Base-by-base conservation (phyloP, 371 early-diverging fungal species). In the Mycotypha africana region DNA sequence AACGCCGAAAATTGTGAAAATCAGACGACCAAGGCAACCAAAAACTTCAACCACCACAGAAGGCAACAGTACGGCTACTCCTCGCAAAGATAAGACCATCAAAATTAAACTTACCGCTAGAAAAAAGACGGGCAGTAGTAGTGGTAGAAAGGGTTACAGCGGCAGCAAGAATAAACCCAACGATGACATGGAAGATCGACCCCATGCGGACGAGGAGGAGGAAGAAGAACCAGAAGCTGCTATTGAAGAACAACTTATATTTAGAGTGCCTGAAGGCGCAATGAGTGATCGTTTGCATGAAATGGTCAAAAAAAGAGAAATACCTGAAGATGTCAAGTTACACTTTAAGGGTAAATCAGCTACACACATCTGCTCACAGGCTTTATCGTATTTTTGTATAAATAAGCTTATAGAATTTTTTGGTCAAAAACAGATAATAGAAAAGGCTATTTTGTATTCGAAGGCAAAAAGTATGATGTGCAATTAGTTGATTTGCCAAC, bases 401-500 rank as follows among this genome's bases (percentile, higher is more conserved):
- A 10, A 35, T 5, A 36, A 5, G 37, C 19, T 33, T 24, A 10
- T 11, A 43, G 11, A 1, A 33, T 52, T 21, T 38, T 19, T n/a
- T n/a, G n/a, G n/a, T 8, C 28, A 28, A 28, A 28, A 20, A 31
- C 55, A 86, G 93, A 91, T 51, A 70, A 66, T 24, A 68, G 94
- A 54, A 68, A 79, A 40, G 95, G 89, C 21, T 62, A 65, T 5
- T 85, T 93, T 36, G 53, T 54, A 10, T 78, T 87, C 45, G 78
- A 79, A 21, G 76, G 75, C n/a, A 33, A 70, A 16, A 57, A 57
- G 10, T 88, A 86, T 42, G 55, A 70, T 10, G 79, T 85, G 14
- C 80, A 72, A 26, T 70, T 98, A 22, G 90, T 95, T 3, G 96
- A 95, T 66, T 61, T 98, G 46, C 99, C 99, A 11, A 93, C 91